Base-by-base conservation (phyloP, 192 early-diverging fungal genomes). In the Pilobolus umbonatus region DNA sequence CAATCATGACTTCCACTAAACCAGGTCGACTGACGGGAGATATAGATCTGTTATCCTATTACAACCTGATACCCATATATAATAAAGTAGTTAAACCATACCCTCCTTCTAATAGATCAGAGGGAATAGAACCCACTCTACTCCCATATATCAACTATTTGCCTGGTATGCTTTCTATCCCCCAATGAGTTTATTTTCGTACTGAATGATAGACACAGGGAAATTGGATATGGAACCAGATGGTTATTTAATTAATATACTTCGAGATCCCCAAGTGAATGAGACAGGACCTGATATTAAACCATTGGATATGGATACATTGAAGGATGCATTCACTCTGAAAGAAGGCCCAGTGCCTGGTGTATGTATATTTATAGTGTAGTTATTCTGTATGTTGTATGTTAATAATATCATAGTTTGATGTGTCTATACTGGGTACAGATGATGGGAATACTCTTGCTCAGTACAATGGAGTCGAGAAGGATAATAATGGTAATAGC, bases 11-110 rank as follows among this genome's bases (percentile, higher is more conserved):
- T n/a, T n/a, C n/a, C n/a, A n/a, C n/a, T n/a, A n/a, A n/a, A n/a
- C n/a, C n/a, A n/a, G n/a, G n/a, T n/a, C n/a, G n/a, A 43, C 39
- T 76, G 38, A 71, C 67, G 17, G 74, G 71, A 35, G 66, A 60
- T 30, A 61, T 57, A 9, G 74, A 76, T 54, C 62, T 76, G 8
- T 35, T 76, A 1, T 65, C 62, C 15, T 65, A 62, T 19, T 73
- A 57, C 46, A 54, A 62, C 26, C 44, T 76, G 9, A 54, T 61
- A 22, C 50, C 60, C 10, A 29, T 62, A 29, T 76, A 76, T 49
- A 47, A 76, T 40, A 44, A 64, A n/a, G 68, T 69, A 36, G 63
- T 76, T 32, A 35, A 58, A 32, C 65, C 68, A 6, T 62, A 66
- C 39, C 9, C 38, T n/a, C 60, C 68, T 14, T 58, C 62, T 10